Evolutionary conservation across 2,329 filamentous ascomycete genomes (phyloP), one percentile per base, ranked within the genome.

Genomic region (Fusarium humuli): DNA sequence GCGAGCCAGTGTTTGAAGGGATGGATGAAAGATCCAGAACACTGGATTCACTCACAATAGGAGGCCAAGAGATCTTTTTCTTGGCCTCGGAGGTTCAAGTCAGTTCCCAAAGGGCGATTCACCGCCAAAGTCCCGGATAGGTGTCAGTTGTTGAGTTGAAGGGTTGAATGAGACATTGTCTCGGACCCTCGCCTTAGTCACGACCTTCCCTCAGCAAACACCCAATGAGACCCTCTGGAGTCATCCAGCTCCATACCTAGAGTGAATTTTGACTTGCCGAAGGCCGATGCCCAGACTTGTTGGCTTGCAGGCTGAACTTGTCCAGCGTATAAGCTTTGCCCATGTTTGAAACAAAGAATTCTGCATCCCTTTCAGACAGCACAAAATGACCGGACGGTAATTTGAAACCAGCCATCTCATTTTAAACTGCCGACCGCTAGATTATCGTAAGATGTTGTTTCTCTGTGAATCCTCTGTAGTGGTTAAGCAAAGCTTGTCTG

Each of bases 81-180:
- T 52, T 59, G 40, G 45, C 40, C 16, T 13, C 7, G 3, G 20
- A 52, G 6, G 13, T 23, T 29, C 6, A 13, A 3, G 1, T 41
- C 1, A 22, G n/a, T 10, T 10, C 6, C 10, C 13, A 16, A 29
- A 22, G 12, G 30, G 18, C 4, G 4, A 8, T 11, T 14, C 22
- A 41, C 18, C 44, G 20, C 45, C 16, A 10, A 9, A 27, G 27
- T 48, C 27, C 27, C 11, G 27, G 27, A 1, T 29, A 29, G 27
- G 27, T 6, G 7, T 41, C 27, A 34, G 22, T 23, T 30, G 13
- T 12, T 11, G 10, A 41, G n/a, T 47, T 47, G 14, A 68, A 70
- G 63, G 67, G 67, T 2, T 40, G 12, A 20, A 18, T 45, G 32
- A 71, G 9, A 65, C 46, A 65, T 37, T 70, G 67, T 70, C 67